phyloP scores from a whole-genome alignment of 78 protist genomes.

The Dictyostelium capitatum region DNA sequence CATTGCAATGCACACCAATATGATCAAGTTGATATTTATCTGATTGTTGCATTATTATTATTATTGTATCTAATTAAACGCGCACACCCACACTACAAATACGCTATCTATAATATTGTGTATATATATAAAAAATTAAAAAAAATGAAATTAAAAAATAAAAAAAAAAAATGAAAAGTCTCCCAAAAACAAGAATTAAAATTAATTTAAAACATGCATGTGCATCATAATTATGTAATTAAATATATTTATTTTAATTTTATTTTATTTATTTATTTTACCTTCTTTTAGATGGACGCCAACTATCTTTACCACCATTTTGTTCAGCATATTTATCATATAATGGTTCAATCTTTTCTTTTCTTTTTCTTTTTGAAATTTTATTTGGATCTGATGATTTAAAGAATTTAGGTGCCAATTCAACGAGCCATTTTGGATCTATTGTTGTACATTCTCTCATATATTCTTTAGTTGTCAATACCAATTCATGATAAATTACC shows the following conservation, averaged over 20 bases:
- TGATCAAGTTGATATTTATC: slow-evolving; percentile 2
- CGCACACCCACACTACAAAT: no score
- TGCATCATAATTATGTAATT: no score
- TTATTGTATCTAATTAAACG: no score
- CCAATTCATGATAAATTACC: slow-evolving; percentile 96
- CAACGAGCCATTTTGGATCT: slow-evolving; percentile 98
- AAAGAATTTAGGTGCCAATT: slow-evolving; percentile 97
- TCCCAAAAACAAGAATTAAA: no score
- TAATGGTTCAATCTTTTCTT: slow-evolving; percentile 97
- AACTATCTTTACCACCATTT: slow-evolving; percentile 90
- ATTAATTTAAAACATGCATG: no score
- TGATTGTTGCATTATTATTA: not conserved
- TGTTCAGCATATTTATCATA: slow-evolving; percentile 91
- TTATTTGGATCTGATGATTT: slow-evolving; percentile 87
- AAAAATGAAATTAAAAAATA: no score
- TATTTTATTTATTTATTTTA: not conserved
- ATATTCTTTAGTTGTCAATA: slow-evolving; percentile 98
- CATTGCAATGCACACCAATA: not conserved
- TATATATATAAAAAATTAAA: no score
- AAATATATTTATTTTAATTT: not conserved
- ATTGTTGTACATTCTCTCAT: slow-evolving; percentile 96
- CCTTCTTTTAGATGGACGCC: slow-evolving; percentile 94
- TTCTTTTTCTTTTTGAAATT: slow-evolving; percentile 90
- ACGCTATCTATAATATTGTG: no score
- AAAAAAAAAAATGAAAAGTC: no score